A percentile compares a stretch with the other conserved stretches of the same genome.
These are phyloP conservation scores for Alternaria gaisen DNA, from an alignment of 2,329 filamentous ascomycete species.

Conservation along the genomic window DNA sequence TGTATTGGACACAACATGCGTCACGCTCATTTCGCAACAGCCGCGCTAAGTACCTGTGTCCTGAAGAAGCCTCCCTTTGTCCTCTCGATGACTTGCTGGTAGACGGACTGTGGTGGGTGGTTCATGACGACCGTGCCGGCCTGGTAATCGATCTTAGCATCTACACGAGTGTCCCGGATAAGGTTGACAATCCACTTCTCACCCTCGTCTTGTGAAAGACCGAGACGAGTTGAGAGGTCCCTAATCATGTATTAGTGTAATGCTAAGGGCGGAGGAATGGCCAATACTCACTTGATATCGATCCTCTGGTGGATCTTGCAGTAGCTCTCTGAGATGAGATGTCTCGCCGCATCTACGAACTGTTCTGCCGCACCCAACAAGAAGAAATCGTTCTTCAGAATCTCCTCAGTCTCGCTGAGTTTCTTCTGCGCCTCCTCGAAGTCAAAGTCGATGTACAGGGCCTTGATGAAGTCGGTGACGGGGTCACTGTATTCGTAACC, in stretches of 20 bases:
- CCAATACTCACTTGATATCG: slow-evolving; percentile 78
- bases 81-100: slow-evolving; percentile 98
- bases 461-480: slow-evolving; percentile 94
- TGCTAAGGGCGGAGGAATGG: neutral
- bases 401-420: slow-evolving; percentile 85
- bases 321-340: slow-evolving; percentile 98
- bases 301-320: slow-evolving; percentile 99
- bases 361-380: slow-evolving; percentile 81
- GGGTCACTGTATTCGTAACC: slow-evolving; percentile 97
- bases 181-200: slow-evolving; percentile 99
- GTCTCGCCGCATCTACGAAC: slow-evolving; percentile 92
- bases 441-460: slow-evolving; percentile 94
- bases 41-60: slow-evolving; percentile 85
- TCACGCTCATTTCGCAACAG: slow-evolving; percentile 57
- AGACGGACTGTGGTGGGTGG: slow-evolving; percentile 97
- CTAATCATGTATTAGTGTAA: slow-evolving; percentile 49
- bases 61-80: slow-evolving; percentile 99
- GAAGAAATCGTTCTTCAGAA: slow-evolving; percentile 96
- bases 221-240: slow-evolving; percentile 90
- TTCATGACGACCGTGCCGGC: slow-evolving; percentile 99
- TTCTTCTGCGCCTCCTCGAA: slow-evolving; percentile 96
- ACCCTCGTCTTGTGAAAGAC: slow-evolving; percentile 90
- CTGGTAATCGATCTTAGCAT: slow-evolving; percentile 99
- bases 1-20: neutral
- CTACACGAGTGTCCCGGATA: slow-evolving; percentile 94